Evolutionary conservation across 192 early-diverging fungal genomes (phyloP).

Genomic region (Coemansia sp.): DNA sequence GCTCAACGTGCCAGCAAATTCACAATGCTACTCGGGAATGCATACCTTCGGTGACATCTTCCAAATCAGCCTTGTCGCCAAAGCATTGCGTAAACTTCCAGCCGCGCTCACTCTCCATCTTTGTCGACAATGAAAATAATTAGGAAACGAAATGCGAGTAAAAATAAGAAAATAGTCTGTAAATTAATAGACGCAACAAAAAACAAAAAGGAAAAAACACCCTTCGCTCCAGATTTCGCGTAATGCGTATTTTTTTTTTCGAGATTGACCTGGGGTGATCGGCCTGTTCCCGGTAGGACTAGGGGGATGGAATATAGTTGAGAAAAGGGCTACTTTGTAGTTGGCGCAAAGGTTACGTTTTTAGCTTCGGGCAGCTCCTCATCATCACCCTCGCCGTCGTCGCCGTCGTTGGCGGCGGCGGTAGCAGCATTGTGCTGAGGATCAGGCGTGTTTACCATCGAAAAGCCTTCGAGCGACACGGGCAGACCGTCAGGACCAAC

Average conservation of each 20-base stretch:
- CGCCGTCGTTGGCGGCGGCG: background rate
- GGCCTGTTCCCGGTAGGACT: too few species aligned
- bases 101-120: conserved; percentile 54
- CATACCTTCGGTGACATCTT: conserved; percentile 98
- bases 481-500: conserved; percentile 5
- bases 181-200: background rate
- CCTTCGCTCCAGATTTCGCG: too few species aligned
- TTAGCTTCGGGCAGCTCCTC: conserved; percentile 11
- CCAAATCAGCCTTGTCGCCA: conserved; percentile 97
- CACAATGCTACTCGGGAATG: background rate
- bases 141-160: conserved; percentile 9
- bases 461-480: conserved; percentile 14
- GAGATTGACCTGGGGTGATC: background rate
- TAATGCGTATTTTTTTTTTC: too few species aligned
- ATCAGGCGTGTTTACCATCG: conserved; percentile 14
- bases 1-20: background rate
- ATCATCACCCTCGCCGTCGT: background rate
- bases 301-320: background rate
- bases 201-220: conserved; percentile 8
- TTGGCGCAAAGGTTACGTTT: background rate
- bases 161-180: too few species aligned
- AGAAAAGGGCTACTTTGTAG: background rate
- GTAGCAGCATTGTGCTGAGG: background rate
- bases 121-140: conserved; percentile 9
- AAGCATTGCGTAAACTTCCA: conserved; percentile 99